These are phyloP conservation scores for Citrus cavaleriei DNA, from an alignment of 345 rosid genomes.

Conservation along the genomic window DNA sequence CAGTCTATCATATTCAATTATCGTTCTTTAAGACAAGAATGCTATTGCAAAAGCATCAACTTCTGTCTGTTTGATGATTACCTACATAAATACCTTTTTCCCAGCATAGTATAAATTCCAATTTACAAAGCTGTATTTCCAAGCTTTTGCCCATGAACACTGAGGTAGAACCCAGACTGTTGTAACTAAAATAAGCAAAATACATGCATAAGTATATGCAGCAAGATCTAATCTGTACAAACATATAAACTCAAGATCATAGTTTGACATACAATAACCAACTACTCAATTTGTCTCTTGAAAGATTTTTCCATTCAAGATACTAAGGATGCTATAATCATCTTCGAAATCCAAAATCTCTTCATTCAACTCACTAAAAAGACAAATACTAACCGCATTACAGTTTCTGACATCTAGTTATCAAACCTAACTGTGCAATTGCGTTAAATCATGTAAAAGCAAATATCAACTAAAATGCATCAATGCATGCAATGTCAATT, in stretches of 20 bases:
- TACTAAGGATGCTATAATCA: not conserved
- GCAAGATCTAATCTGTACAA: not conserved
- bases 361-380: not conserved
- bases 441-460: not conserved
- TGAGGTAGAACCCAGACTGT: not conserved
- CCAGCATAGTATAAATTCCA: not conserved
- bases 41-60: not conserved
- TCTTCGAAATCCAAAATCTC: not conserved
- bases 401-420: not conserved
- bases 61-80: not conserved
- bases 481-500: not conserved
- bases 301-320: not conserved
- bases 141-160: not conserved
- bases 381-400: not conserved
- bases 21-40: not conserved
- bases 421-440: not conserved
- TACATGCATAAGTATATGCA: not conserved
- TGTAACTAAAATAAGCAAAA: not conserved
- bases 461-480: not conserved
- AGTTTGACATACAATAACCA: not conserved
- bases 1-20: not conserved
- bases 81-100: not conserved
- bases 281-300: not conserved
- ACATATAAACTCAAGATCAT: not conserved
- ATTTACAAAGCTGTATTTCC: not conserved